Evolutionary conservation across 768 basidiomycete species (phyloP).

Genomic region (Hirschioporus abietinus): DNA sequence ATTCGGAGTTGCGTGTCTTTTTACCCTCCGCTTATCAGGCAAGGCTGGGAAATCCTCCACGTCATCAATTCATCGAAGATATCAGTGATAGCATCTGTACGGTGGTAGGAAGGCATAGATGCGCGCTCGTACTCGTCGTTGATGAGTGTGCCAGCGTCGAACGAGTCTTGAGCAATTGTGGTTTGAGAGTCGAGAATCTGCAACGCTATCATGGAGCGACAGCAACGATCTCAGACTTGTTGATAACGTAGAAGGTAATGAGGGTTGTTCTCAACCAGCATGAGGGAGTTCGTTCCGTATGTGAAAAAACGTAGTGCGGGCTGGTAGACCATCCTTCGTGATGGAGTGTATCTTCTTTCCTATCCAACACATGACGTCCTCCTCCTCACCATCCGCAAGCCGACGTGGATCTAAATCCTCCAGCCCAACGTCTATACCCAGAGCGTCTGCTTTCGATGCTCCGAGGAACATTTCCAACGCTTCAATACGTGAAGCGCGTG

Average conservation of each 20-base stretch:
- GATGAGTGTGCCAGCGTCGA: conserved; percentile 15
- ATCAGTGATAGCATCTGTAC: conserved; percentile 11
- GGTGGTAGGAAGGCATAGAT: conserved; percentile 17
- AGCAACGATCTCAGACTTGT: conserved; percentile 25
- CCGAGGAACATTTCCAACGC: conserved; percentile 74
- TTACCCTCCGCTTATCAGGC: conserved; percentile 27
- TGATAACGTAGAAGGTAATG: conserved; percentile 23
- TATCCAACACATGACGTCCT: conserved; percentile 69
- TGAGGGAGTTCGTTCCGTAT: conserved; percentile 10
- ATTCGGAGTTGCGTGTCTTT: conserved; percentile 8
- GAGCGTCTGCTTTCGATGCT: conserved; percentile 59
- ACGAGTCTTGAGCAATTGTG: conserved; percentile 22
- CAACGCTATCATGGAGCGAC: conserved; percentile 22
- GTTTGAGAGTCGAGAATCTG: conserved; percentile 33
- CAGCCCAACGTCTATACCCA: conserved; percentile 57
- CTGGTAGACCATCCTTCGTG: conserved; percentile 10
- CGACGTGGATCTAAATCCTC: conserved; percentile 58
- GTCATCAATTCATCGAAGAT: conserved; percentile 44
- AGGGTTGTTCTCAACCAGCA: conserved; percentile 4
- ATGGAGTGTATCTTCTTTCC: conserved; percentile 40
- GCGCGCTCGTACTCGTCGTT: conserved; percentile 21
- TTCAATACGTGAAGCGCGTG: conserved; percentile 41
- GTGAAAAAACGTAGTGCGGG: conserved; percentile 12
- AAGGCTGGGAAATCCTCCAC: conserved; percentile 33
- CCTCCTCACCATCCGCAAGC: conserved; percentile 59